phyloP scores from a whole-genome alignment of 192 early-diverging fungal species.

The Dissophora ornata region DNA sequence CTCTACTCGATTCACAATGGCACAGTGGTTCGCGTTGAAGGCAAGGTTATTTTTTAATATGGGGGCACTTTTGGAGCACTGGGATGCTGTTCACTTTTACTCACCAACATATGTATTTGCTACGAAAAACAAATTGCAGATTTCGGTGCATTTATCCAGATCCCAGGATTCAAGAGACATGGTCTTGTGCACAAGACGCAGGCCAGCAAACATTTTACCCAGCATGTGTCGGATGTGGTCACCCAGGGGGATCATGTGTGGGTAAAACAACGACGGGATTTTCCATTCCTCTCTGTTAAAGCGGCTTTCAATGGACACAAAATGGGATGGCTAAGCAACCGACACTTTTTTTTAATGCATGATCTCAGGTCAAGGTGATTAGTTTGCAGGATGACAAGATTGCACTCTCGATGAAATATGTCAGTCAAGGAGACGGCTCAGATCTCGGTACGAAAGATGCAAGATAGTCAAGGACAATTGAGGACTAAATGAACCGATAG shows the following conservation, averaged over 20 bases:
- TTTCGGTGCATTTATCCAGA: conserved; percentile 57
- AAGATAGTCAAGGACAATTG: not conserved
- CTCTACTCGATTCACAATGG: conserved; percentile 57
- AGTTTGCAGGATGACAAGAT: conserved; percentile 56
- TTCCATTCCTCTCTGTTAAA: too few species aligned
- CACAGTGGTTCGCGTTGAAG: conserved; percentile 44
- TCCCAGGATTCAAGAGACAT: conserved; percentile 36
- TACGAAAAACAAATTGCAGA: conserved; percentile 19
- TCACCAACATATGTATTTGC: too few species aligned
- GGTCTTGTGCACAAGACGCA: conserved; percentile 56
- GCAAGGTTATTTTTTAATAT: conserved; percentile 7
- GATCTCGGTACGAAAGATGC: conserved; percentile 50
- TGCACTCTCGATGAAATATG: conserved; percentile 60
- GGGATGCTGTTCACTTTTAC: not conserved
- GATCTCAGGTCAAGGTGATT: conserved; percentile 57
- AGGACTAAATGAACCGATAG: not conserved
- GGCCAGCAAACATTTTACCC: conserved; percentile 47
- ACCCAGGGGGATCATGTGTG: conserved; percentile 54
- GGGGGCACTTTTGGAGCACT: not conserved
- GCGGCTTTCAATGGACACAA: too few species aligned
- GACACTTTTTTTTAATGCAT: too few species aligned
- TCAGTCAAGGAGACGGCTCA: conserved; percentile 52
- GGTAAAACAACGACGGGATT: conserved; percentile 23
- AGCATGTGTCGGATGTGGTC: conserved; percentile 55
- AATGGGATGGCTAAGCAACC: too few species aligned